A percentile compares a stretch with the other conserved stretches of the same genome.
phyloP scores from a whole-genome alignment of 805 yeast species.

The Starmera dryadoides region DNA sequence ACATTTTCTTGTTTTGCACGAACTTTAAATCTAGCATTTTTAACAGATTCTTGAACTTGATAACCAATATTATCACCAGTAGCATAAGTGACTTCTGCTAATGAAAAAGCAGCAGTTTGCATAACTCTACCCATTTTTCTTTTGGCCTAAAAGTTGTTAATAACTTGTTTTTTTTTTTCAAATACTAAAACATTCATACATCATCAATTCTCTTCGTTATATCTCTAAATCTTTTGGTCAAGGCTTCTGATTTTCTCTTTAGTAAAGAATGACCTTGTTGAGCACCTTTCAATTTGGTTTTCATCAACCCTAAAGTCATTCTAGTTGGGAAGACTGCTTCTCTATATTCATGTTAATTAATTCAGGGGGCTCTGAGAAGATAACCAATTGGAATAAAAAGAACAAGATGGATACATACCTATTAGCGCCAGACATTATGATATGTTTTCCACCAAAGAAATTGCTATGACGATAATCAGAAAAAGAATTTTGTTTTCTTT shows the following conservation, averaged over 20 bases:
- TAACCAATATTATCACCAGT: slow-evolving; percentile 94
- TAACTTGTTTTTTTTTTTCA: not conserved
- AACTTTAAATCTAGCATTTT: slow-evolving; percentile 83
- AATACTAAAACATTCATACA: slow-evolving; percentile 20
- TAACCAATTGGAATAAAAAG: not conserved
- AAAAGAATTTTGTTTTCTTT: too few relatives aligned
- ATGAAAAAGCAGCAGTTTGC: slow-evolving; percentile 97
- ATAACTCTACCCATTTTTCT: slow-evolving; percentile 96
- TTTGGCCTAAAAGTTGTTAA: slow-evolving; percentile 43
- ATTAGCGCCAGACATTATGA: slow-evolving; percentile 16
- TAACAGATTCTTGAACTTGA: slow-evolving; percentile 93
- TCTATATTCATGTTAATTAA: slow-evolving; percentile 37
- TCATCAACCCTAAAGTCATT: slow-evolving; percentile 94
- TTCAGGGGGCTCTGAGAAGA: not conserved
- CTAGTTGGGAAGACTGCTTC: slow-evolving; percentile 97
- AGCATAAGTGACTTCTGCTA: slow-evolving; percentile 96
- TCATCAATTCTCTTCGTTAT: slow-evolving; percentile 92
- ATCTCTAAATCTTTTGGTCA: slow-evolving; percentile 93
- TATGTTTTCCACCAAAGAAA: too few relatives aligned
- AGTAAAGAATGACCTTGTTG: slow-evolving; percentile 90
- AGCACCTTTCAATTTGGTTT: slow-evolving; percentile 93
- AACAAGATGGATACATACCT: slow-evolving; percentile 10
- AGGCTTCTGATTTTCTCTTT: slow-evolving; percentile 94
- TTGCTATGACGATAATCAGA: too few relatives aligned
- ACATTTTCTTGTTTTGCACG: slow-evolving; percentile 93